Percentiles rank a stretch among this genome's conserved stretches.
phyloP scores from a whole-genome alignment of 2,329 filamentous ascomycete genomes.

The Ascochyta viciae-villosae region DNA sequence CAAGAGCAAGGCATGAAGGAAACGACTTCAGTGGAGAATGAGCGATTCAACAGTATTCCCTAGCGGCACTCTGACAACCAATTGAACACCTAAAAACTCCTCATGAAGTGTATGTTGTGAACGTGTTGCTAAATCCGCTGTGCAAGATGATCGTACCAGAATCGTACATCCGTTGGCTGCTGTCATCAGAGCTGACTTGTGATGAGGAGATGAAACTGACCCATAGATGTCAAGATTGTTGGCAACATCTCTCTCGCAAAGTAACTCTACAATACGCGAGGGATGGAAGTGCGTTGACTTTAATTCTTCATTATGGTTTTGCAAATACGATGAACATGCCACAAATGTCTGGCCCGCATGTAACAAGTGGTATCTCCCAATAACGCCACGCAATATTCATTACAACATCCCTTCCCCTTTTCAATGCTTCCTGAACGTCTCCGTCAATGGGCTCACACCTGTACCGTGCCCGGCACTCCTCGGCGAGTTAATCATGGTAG shows the following conservation, averaged over 20 bases:
- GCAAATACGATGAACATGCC: background rate
- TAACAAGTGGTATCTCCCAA: background rate
- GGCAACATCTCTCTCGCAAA: background rate
- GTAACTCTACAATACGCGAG: too few species aligned
- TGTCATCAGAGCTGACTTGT: background rate
- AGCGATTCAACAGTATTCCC: background rate
- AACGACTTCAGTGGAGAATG: conserved; percentile 1
- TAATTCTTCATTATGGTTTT: background rate
- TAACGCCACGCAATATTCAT: background rate
- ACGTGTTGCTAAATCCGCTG: conserved; percentile 4
- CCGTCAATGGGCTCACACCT: conserved; percentile 29
- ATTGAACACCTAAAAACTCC: conserved; percentile 5
- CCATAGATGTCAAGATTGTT: conserved; percentile 40
- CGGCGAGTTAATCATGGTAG: conserved; percentile 11
- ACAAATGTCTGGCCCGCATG: background rate
- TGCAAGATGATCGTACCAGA: conserved; percentile 26
- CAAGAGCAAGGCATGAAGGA: conserved; percentile 10
- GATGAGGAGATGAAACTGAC: conserved; percentile 23
- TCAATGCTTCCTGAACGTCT: conserved; percentile 14
- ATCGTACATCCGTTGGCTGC: conserved; percentile 12
- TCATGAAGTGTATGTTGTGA: conserved; percentile 6
- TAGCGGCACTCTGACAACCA: conserved; percentile 6
- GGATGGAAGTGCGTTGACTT: background rate
- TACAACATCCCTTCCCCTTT: background rate
- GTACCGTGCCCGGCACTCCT: conserved; percentile 13